phyloP scores from a whole-genome alignment of 352 stramenopile species.

The Thraustotheca clavata region DNA sequence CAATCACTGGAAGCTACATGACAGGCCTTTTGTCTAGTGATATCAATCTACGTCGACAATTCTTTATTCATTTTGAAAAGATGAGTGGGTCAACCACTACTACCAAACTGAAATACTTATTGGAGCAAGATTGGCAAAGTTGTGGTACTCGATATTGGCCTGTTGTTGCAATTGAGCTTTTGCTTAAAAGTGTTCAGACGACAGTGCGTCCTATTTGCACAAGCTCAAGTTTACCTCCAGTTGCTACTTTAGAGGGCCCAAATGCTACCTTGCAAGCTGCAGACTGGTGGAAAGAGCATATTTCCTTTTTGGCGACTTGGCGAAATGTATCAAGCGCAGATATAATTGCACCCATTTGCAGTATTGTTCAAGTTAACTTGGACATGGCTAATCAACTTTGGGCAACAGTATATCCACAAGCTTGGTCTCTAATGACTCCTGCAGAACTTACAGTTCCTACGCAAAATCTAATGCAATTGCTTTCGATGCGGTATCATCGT shows the following conservation, averaged over 20 bases:
- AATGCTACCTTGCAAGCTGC: background rate
- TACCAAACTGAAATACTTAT: conserved; percentile 48
- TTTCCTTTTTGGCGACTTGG: conserved; percentile 20
- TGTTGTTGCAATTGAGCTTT: conserved; percentile 63
- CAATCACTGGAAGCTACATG: conserved; percentile 69
- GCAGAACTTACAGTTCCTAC: conserved; percentile 50
- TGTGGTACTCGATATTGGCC: conserved; percentile 79
- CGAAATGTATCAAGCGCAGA: conserved; percentile 30
- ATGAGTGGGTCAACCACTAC: conserved; percentile 31
- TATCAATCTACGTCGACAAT: conserved; percentile 46
- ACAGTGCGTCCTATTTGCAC: background rate
- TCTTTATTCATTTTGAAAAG: conserved; percentile 53
- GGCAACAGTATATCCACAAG: conserved; percentile 50
- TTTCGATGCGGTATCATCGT: conserved; percentile 85
- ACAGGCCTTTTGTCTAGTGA: conserved; percentile 69
- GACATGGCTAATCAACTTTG: conserved; percentile 80
- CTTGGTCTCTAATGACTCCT: conserved; percentile 25
- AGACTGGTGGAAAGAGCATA: background rate
- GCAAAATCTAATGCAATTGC: conserved; percentile 55
- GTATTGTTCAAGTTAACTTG: conserved; percentile 71
- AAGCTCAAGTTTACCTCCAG: background rate
- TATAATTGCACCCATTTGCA: conserved; percentile 45
- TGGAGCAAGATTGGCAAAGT: conserved; percentile 82
- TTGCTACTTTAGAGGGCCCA: background rate
- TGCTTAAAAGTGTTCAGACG: conserved; percentile 29